These are phyloP conservation scores for Cryptococcus depauperatus DNA, from an alignment of 1,284 basidiomycete genomes.

Conservation along the genomic window DNA sequence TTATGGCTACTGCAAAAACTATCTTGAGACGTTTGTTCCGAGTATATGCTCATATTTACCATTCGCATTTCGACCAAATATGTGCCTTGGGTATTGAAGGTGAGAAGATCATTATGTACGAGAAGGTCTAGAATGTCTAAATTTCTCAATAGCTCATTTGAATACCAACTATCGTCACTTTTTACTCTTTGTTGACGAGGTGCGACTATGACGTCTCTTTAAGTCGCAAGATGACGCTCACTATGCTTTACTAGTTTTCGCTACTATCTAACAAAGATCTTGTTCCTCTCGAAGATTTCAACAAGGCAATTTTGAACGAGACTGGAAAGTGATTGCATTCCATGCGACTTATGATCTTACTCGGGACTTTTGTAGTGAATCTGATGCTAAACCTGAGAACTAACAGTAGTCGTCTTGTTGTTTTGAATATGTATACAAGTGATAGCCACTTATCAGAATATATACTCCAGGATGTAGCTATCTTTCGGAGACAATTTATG, in stretches of 20 bases:
- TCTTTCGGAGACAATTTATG: no score
- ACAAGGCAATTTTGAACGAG: conserved; percentile 86
- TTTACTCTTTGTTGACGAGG: conserved; percentile 92
- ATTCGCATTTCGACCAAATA: conserved; percentile 98
- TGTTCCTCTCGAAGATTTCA: conserved; percentile 89
- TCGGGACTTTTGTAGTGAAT: no score
- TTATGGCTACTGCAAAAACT: conserved; percentile 82
- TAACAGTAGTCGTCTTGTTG: no score
- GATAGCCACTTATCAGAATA: no score
- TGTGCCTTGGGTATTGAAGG: conserved; percentile 97
- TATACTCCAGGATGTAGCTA: no score
- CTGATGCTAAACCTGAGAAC: no score
- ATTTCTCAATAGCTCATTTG: conserved; percentile 64
- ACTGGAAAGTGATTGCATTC: no score
- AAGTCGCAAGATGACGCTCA: background rate
- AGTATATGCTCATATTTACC: conserved; percentile 98
- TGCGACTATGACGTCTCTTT: conserved; percentile 38
- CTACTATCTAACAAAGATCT: conserved; percentile 97
- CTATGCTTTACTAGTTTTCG: conserved; percentile 59
- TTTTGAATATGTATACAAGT: no score
- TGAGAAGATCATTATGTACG: conserved; percentile 40
- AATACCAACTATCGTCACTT: conserved; percentile 99
- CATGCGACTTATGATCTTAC: no score
- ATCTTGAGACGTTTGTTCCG: conserved; percentile 89
- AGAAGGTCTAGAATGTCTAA: background rate